Evolutionary conservation across 2,329 filamentous ascomycete genomes (phyloP).

Genomic region (Penicillium sp.): DNA sequence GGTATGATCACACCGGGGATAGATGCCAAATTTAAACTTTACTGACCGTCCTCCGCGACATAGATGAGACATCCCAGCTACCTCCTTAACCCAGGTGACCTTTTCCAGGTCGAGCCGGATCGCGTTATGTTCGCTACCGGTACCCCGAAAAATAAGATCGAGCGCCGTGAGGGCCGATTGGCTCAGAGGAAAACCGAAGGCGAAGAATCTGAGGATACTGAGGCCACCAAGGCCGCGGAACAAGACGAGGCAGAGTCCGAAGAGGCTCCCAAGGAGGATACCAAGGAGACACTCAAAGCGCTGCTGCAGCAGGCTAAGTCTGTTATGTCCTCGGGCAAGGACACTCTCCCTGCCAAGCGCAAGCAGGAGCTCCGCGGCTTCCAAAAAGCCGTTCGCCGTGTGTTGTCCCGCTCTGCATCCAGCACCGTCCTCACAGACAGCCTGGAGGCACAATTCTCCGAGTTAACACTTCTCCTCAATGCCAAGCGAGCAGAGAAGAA

Average conservation of each 20-base stretch:
- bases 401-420: slow-evolving; percentile 55
- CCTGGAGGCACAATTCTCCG: slow-evolving; percentile 54
- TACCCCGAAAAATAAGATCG: slow-evolving; percentile 56
- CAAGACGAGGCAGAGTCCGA: slow-evolving; percentile 24
- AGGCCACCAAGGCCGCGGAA: slow-evolving; percentile 28
- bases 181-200: slow-evolving; percentile 26
- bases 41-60: slow-evolving; percentile 6
- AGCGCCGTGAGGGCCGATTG: slow-evolving; percentile 39
- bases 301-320: slow-evolving; percentile 57
- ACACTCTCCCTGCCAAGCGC: slow-evolving; percentile 61
- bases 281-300: slow-evolving; percentile 49
- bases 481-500: slow-evolving; percentile 36
- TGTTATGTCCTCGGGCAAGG: slow-evolving; percentile 54
- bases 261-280: slow-evolving; percentile 32
- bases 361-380: slow-evolving; percentile 75
- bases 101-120: slow-evolving; percentile 93
- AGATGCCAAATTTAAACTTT: background rate
- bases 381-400: slow-evolving; percentile 59
- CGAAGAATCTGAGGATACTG: slow-evolving; percentile 28
- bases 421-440: slow-evolving; percentile 45
- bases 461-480: slow-evolving; percentile 49
- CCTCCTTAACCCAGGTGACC: slow-evolving; percentile 90
- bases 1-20: slow-evolving; percentile 49
- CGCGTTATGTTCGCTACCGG: slow-evolving; percentile 87
- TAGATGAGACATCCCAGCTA: slow-evolving; percentile 93